Base-by-base conservation (phyloP, 768 basidiomycete species). In the Suillus variegatus region DNA sequence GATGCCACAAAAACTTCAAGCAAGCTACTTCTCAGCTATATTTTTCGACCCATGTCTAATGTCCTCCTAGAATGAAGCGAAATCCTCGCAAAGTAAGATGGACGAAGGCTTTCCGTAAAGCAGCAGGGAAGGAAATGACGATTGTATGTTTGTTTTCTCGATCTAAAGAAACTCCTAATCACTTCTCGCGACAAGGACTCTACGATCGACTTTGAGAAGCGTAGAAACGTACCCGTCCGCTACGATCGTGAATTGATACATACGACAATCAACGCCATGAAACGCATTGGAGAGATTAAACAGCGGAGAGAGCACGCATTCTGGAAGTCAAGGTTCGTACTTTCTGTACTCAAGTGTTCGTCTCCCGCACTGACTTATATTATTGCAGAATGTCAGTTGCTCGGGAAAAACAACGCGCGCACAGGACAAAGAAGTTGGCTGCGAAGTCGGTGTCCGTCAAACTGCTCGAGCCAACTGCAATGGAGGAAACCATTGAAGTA, bases 1-100 rank as follows among this genome's bases (percentile, higher is more conserved):
- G 94, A 84, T 97, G 97, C 77, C 94, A 98, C 79, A 99, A 99
- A 82, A 99, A 98, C 80, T 99, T 99, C 88, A 99, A 99, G 95
- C 94, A 72, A 69, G 86, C 14, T 10, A 35, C 46, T 14, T 56
- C 13, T 20, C 2, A 36, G 3, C 20, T 1, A n/a, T 36, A 20
- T 35, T 35, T 36, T 36, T 12, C 6, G 6, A 35, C 7, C 20
- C 18, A 36, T 36, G 6, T 55, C 61, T 67, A 56, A 65, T 49
- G 41, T 32, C 62, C 62, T 22, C 63, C 6, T 70, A 96, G 95
- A 79, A 98, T 99, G 97, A 99, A 99, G 83, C 92, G 97, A 46
- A 99, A 99, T 80, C 97, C 97, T 54, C 90, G 97, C 66, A 99
- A 99, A 80, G 96, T 99, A 44, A 85, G 94, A 71, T 99, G 97